Base-by-base conservation (phyloP, 2,329 filamentous ascomycete species). In the Colletotrichum navitas region DNA sequence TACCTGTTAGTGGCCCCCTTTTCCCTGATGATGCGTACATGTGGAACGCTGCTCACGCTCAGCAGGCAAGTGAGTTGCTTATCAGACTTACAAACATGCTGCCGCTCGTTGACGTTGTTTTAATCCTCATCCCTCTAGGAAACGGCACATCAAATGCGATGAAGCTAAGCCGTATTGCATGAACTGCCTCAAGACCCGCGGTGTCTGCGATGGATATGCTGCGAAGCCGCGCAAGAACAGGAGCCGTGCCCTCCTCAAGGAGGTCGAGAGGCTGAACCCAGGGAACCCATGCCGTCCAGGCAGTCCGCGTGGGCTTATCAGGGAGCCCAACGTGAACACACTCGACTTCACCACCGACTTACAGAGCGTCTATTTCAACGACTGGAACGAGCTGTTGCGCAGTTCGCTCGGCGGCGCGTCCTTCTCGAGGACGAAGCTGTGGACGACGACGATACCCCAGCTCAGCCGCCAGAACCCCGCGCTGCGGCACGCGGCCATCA, bases 61-160 rank as follows among this genome's bases (percentile, higher is more conserved):
- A 24, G 39, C n/a, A 72, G 70, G 70, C 70, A 72, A 72, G 70
- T 72, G 45, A 70, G 70, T 24, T 12, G 29, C 21, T 7, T 16
- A 24, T 5, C 36, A 24, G 24, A 39, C 47, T 24, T 36, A 7
- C 5, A n/a, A n/a, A n/a, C 14, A 21, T n/a, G 21, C 18, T 3
- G 24, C 7, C 8, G 43, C 29, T 16, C 41, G 32, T 49, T 43
- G n/a, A 29, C 62, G 14, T 47, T 39, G 39, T 43, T 45, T 69
- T 41, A 55, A 68, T 32, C 8, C 41, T 14, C 24, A 2, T 1
- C 21, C 21, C 1, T 18, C 6, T 36, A 72, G 70, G 34, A 74
- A 73, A 70, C 81, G 82, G 32, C 82, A 84, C 74, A 80, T 84
- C 56, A 84, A 84, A 74, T 84, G 82, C 68, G 82, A 84, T 68